Base-by-base conservation (phyloP, 2,329 filamentous ascomycete species). In the Xylaria digitata region DNA sequence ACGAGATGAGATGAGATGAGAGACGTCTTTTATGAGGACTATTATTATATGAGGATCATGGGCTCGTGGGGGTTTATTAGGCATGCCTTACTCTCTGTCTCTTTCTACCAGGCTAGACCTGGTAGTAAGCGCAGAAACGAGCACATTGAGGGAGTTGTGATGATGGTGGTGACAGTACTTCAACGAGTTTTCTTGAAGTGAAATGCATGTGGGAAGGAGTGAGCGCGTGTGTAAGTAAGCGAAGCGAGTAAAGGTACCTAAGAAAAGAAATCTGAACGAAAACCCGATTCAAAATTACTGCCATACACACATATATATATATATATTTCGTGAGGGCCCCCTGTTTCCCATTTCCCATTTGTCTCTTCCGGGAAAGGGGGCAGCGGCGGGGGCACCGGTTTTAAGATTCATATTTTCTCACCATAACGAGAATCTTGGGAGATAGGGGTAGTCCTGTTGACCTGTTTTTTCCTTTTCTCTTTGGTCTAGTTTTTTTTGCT, bases 11-110 rank as follows among this genome's bases (percentile, higher is more conserved):
- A 40, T 26, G 26, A 26, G 26, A 37, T 37, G 34, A 26, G 26
- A 26, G 48, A 50, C 17, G 48, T 50, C 15, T 32, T 50, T 50
- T 50, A 50, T 50, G 48, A 50, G 23, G 23, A 32, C 26, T 26
- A 26, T 26, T 37, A 13, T 37, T 13, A 21, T 53, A 53, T 53
- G 19, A 21, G 30, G 30, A 6, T 53, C 11, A 37, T 53, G 49
- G 1, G 8, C n/a, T 3, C 19, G n/a, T 11, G 49, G 13, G 32
- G 5, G 8, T 53, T 37, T 21, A 2, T 53, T 6, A 21, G 23
- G 30, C 21, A 37, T 34, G 34, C 6, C 6, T 26, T 26, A 26
- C 5, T 37, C 8, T 37, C 34, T 37, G 34, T 37, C 30, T 13
- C 37, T 2, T 30, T 34, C 30, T 53, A 19, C 37, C 34, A 37